Conservation (phyloP, 75 land plant species). For the Larix kaempferi region DNA sequence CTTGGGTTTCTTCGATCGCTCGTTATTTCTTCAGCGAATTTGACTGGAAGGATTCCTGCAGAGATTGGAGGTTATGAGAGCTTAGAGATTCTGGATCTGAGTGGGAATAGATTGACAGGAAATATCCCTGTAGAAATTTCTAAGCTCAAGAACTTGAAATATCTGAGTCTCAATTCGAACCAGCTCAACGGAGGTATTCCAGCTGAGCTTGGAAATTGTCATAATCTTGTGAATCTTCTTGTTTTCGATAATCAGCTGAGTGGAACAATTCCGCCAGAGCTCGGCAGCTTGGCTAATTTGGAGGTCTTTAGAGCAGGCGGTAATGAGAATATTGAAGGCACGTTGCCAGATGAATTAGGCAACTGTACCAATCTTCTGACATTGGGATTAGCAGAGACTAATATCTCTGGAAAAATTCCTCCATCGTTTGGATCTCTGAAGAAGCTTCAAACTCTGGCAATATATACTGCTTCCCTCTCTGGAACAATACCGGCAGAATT, state of each 20-base stretch:
- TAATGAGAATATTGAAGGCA: constrained; percentile 49
- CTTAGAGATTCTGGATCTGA: constrained; percentile 28
- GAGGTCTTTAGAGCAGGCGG: constrained; percentile 39
- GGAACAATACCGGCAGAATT: constrained; percentile 75
- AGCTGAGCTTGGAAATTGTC: constrained; percentile 22
- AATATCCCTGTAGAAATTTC: constrained; percentile 27
- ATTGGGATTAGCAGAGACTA: constrained; percentile 67
- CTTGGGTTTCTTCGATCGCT: constrained; percentile 27
- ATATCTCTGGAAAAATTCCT: constrained; percentile 50
- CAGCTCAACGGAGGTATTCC: constrained; percentile 27
- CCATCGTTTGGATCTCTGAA: constrained; percentile 39
- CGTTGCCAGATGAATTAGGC: constrained; percentile 70
- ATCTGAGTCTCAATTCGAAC: constrained; percentile 23
- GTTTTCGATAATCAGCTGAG: constrained; percentile 38
- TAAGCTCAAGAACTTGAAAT: constrained; percentile 17
- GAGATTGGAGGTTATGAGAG: constrained; percentile 12
- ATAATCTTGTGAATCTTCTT: constrained; percentile 18
- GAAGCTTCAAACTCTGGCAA: constrained; percentile 48
- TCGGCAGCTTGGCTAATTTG: constrained; percentile 32
- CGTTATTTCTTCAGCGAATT: constrained; percentile 39
- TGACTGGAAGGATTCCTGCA: constrained; percentile 27
- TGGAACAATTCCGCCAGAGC: constrained; percentile 35
- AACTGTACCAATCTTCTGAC: constrained; percentile 51
- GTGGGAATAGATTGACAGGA: constrained; percentile 40
- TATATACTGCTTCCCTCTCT: constrained; percentile 49